Conservation (phyloP, 495 filamentous ascomycete species). For the Talaromyces borbonicus region DNA sequence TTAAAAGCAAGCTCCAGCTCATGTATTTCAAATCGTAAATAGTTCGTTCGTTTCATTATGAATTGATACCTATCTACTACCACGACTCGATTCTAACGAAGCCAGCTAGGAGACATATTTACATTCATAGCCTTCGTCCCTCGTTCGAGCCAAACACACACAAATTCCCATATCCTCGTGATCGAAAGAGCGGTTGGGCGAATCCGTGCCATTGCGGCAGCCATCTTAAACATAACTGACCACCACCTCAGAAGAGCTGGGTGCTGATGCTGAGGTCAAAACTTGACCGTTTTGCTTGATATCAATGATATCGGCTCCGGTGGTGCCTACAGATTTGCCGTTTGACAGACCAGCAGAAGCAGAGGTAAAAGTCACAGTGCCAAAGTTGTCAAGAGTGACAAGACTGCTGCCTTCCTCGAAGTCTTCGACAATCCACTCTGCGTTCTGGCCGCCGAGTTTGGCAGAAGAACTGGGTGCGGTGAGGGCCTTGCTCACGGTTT, state of each 20-base stretch:
- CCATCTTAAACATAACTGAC: slow-evolving; percentile 20
- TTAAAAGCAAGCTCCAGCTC: too few species aligned
- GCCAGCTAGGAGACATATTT: too few species aligned
- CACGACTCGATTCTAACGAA: too few species aligned
- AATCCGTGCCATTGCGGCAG: too few species aligned
- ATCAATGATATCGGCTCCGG: slow-evolving; percentile 38
- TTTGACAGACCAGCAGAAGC: slow-evolving; percentile 23
- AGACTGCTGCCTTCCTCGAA: slow-evolving; percentile 35
- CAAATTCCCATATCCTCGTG: too few species aligned
- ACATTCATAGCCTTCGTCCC: too few species aligned
- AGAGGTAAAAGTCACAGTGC: slow-evolving; percentile 38
- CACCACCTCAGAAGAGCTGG: slow-evolving; percentile 26
- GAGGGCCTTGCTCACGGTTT: slow-evolving; percentile 43
- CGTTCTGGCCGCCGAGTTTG: slow-evolving; percentile 38
- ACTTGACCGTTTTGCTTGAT: slow-evolving; percentile 40
- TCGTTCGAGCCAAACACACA: too few species aligned
- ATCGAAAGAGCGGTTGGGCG: too few species aligned
- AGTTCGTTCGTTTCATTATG: too few species aligned
- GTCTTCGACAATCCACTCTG: slow-evolving; percentile 61
- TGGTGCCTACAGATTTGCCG: slow-evolving; percentile 18
- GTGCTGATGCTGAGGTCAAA: slow-evolving; percentile 33
- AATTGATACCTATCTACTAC: too few species aligned
- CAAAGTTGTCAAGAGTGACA: slow-evolving; percentile 48
- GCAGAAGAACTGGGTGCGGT: slow-evolving; percentile 25
- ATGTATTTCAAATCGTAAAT: too few species aligned